Evolutionary conservation across 2,329 filamentous ascomycete species (phyloP).

Genomic region (Fusarium anthophilum): DNA sequence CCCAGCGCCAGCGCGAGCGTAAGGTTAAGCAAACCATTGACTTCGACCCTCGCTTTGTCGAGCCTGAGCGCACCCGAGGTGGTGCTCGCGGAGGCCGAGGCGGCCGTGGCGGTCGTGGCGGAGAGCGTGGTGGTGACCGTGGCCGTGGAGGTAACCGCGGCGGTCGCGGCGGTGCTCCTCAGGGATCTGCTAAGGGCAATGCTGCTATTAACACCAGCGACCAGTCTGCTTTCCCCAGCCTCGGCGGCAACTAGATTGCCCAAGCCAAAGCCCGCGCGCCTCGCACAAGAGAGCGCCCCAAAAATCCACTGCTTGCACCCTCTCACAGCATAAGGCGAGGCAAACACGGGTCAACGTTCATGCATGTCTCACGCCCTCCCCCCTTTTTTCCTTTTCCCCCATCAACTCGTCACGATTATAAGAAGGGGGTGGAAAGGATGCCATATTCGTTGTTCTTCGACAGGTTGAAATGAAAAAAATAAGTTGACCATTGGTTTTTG

Average conservation of each 20-base stretch:
- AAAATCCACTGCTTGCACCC: conserved; percentile 27
- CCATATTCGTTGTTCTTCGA: conserved; percentile 46
- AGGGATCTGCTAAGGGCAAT: conserved; percentile 47
- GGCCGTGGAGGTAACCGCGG: conserved; percentile 46
- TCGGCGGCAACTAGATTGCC: conserved; percentile 61
- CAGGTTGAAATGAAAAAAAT: conserved; percentile 42
- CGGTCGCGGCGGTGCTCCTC: conserved; percentile 46
- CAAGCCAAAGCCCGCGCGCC: conserved; percentile 21
- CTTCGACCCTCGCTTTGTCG: conserved; percentile 85
- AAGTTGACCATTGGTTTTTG: conserved; percentile 45
- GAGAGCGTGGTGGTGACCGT: conserved; percentile 52
- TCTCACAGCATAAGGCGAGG: conserved; percentile 16
- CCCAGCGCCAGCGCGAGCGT: conserved; percentile 85
- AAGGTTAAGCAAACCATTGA: conserved; percentile 92
- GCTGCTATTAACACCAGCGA: conserved; percentile 63
- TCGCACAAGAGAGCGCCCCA: conserved; percentile 23
- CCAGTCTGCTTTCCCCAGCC: conserved; percentile 68
- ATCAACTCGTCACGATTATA: conserved; percentile 18
- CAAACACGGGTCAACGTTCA: conserved; percentile 37
- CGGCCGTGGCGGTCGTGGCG: conserved; percentile 55
- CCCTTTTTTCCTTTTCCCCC: conserved; percentile 3
- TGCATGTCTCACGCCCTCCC: conserved; percentile 24
- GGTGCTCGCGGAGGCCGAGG: conserved; percentile 59
- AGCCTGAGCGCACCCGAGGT: conserved; percentile 69
- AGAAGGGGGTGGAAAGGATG: conserved; percentile 24